Evolutionary conservation across 208 protist species (phyloP).

Genomic region (Spongospora subterranea): DNA sequence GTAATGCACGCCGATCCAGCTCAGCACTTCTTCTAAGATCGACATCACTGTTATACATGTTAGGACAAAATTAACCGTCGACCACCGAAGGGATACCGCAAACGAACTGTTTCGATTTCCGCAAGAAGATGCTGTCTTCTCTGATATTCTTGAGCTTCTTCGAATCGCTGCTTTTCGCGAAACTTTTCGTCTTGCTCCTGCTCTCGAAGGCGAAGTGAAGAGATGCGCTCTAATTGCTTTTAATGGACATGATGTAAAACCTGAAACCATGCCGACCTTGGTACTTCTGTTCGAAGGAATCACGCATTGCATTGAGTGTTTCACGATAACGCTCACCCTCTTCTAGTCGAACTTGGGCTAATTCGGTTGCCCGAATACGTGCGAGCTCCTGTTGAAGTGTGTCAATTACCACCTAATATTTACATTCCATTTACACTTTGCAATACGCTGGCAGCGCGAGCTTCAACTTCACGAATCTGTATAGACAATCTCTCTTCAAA

Average conservation of each 20-base stretch:
- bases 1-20: slow-evolving; percentile 37
- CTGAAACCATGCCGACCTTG: not conserved
- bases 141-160: slow-evolving; percentile 5
- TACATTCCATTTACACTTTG: not conserved
- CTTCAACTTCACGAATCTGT: slow-evolving; percentile 29
- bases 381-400: not conserved
- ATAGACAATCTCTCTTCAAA: slow-evolving; percentile 6
- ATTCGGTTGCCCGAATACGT: slow-evolving; percentile 4
- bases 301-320: not conserved
- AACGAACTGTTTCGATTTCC: slow-evolving; percentile 2
- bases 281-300: not conserved
- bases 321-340: slow-evolving; percentile 10
- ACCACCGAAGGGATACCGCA: not conserved
- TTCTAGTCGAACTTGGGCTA: not conserved
- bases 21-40: not conserved
- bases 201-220: not conserved
- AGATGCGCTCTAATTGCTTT: not conserved
- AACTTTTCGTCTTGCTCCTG: slow-evolving; percentile 13
- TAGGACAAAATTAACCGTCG: not conserved
- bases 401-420: not conserved
- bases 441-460: not conserved
- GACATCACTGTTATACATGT: not conserved
- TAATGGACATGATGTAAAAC: not conserved
- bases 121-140: slow-evolving; percentile 19
- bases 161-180: not conserved